Base-by-base conservation (phyloP, 352 stramenopile genomes). In the Elongisporangium anandrum region DNA sequence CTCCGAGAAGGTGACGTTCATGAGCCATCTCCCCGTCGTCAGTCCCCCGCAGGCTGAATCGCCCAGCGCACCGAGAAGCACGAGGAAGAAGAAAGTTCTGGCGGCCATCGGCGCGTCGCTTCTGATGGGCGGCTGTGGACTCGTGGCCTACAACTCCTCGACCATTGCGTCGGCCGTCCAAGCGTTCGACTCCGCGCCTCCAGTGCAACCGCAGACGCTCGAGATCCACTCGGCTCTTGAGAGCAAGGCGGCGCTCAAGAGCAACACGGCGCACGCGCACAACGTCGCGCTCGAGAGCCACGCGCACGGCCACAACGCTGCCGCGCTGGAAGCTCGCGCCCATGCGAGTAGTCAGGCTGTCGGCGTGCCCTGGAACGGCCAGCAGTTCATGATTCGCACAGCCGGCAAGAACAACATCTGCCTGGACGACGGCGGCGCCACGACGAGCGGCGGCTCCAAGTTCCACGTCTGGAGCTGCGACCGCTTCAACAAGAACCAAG, bases 351-450 rank as follows among this genome's bases (percentile, higher is more conserved):
- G 34, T 12, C 34, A 45, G 34, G 10, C 34, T 17, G 9, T 45
- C 5, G 34, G 34, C 34, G 34, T 45, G 34, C 13, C 34, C 50
- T 52, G 50, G 34, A 45, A 45, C 34, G 34, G 13, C 34, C 34
- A 45, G 26, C 26, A 38, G 34, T 45, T 15, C 34, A 45, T 17
- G 26, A 65, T 72, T 34, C 61, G 38, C 15, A 69, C 56, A 34
- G 65, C 47, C 0, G 54, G 49, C 54, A 75, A 72, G 50, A 52
- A 56, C 21, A 55, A 57, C 20, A 19, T 75, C 8, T 75, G 64
- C 24, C 52, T 69, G 2, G 64, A 72, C 23, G 64, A 75, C 24
- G 68, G 68, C 9, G 65, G 65, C 51, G 61, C 49, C 16, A 59
- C 17, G 45, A 54, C 29, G 4, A 45, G 56, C 10, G 69, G 51